Evolutionary conservation across 805 yeast genomes (phyloP), one percentile per base, ranked within the genome.

Genomic region (Metschnikowia santaceciliae): DNA sequence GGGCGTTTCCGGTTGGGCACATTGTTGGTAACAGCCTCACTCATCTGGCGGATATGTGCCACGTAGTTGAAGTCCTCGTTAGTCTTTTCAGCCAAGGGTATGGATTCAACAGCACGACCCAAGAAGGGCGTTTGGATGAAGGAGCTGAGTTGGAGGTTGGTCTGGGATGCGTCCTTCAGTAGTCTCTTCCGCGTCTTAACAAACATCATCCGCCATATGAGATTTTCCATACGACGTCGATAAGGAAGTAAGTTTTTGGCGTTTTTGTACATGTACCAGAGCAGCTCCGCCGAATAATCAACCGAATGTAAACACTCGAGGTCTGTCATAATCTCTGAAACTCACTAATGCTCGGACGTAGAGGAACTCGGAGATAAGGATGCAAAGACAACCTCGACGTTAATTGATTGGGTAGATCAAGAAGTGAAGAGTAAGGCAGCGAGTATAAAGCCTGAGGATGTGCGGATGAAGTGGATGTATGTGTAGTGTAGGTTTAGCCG

Each of bases 131-230:
- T 32, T 17, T 55, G 43, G 8, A 49, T 38, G 30, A 51, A 47
- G 20, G 47, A 37, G 43, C 46, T 42, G 41, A 54, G 45, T 38
- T 55, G 54, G 38, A 48, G 49, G 32, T 43, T 42, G 14, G 33
- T 17, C 3, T 22, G 34, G 5, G 47, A n/a, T 11, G 23, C 17
- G 6, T 41, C 35, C 11, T 26, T 36, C 40, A 42, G 50, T 19
- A 48, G 50, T 30, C 22, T 42, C 14, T 45, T 37, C 45, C 47
- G 51, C 49, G 56, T 52, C 47, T 64, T 65, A 57, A 85, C 71
- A 41, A 77, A 80, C 91, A 90, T 85, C 81, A 90, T 78, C 52
- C 97, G 72, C 96, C 96, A 90, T 8, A 95, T 83, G 49, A 90
- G 67, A 63, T 90, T 90, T 61, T 87, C 89, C 83, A 90, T 86